Evolutionary conservation across 2,329 filamentous ascomycete genomes (phyloP).

Genomic region (Aspergillus tubingensis): DNA sequence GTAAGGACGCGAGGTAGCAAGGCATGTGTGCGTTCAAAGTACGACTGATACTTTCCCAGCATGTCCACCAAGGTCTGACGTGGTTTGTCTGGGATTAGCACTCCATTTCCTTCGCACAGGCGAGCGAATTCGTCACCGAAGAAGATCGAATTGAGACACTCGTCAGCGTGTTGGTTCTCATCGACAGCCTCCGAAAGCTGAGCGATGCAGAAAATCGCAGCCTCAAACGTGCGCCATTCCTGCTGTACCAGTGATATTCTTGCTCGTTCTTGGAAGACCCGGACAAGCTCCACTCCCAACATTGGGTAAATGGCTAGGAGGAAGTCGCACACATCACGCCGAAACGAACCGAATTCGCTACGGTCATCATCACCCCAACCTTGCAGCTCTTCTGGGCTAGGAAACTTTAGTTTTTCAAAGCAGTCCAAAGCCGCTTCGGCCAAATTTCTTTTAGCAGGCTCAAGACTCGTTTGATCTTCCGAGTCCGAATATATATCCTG

Average conservation of each 20-base stretch:
- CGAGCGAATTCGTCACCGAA: slow-evolving; percentile 38
- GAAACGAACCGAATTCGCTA: slow-evolving; percentile 45
- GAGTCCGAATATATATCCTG: slow-evolving; percentile 34
- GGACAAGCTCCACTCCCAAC: slow-evolving; percentile 44
- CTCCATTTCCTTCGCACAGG: slow-evolving; percentile 34
- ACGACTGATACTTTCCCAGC: slow-evolving; percentile 46
- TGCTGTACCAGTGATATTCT: slow-evolving; percentile 33
- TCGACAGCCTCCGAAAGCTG: slow-evolving; percentile 49
- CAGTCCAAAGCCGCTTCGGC: slow-evolving; percentile 44
- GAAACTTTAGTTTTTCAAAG: slow-evolving; percentile 46
- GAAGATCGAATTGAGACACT: slow-evolving; percentile 45
- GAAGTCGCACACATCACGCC: slow-evolving; percentile 49
- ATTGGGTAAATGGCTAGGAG: slow-evolving; percentile 47
- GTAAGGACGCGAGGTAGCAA: slow-evolving; percentile 45
- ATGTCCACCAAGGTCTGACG: slow-evolving; percentile 47
- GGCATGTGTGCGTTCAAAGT: slow-evolving; percentile 46
- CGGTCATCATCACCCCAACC: slow-evolving; percentile 48
- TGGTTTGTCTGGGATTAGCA: slow-evolving; percentile 38
- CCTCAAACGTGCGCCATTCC: slow-evolving; percentile 49
- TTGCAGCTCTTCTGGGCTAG: slow-evolving; percentile 33
- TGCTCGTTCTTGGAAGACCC: slow-evolving; percentile 44
- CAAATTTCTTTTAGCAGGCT: slow-evolving; percentile 40
- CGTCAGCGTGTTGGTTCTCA: slow-evolving; percentile 45
- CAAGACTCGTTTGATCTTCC: slow-evolving; percentile 29
- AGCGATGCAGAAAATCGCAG: slow-evolving; percentile 46